These are phyloP conservation scores for Adiantum capillusveneris DNA, from an alignment of 75 land plant species.

Conservation along the genomic window DNA sequence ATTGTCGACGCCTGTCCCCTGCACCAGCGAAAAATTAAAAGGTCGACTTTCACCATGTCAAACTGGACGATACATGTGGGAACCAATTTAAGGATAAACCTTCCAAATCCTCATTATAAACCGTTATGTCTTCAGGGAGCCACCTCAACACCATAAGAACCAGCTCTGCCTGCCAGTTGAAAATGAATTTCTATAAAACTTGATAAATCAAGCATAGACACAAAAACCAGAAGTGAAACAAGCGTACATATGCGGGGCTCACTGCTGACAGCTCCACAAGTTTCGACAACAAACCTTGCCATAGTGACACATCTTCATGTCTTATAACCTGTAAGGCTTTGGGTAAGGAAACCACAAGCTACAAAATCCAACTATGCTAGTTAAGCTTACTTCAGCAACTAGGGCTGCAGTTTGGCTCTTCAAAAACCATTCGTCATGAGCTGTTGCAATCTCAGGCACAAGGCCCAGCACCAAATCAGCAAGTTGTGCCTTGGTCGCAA, in stretches of 20 bases:
- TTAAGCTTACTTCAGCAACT: conserved; percentile 76
- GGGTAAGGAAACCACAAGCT: too few relatives aligned
- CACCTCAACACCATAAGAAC: conserved; percentile 93
- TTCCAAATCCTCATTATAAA: conserved; percentile 99
- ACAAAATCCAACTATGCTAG: not conserved
- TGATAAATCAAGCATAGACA: not conserved
- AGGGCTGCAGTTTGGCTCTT: conserved; percentile 98
- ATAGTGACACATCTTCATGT: conserved; percentile 69
- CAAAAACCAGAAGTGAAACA: not conserved
- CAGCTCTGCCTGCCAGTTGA: conserved; percentile 81
- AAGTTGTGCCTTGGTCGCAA: conserved; percentile 47
- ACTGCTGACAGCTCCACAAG: conserved; percentile 41
- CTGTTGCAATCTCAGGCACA: conserved; percentile 57
- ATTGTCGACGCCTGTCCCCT: conserved; percentile 84
- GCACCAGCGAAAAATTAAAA: not conserved
- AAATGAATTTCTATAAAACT: not conserved
- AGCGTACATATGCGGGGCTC: conserved; percentile 71
- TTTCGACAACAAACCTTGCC: conserved; percentile 59
- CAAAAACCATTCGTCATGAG: conserved; percentile 77
- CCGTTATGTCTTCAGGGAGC: conserved; percentile 99
- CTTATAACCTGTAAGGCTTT: conserved; percentile 55
- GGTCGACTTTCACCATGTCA: too few relatives aligned
- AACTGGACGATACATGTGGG: too few relatives aligned
- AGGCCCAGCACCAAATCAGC: conserved; percentile 48
- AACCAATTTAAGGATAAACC: conserved; percentile 39